Evolutionary conservation across 345 rosid species (phyloP), one percentile per base, ranked within the genome.

Genomic region (Noccaea caerulescens): DNA sequence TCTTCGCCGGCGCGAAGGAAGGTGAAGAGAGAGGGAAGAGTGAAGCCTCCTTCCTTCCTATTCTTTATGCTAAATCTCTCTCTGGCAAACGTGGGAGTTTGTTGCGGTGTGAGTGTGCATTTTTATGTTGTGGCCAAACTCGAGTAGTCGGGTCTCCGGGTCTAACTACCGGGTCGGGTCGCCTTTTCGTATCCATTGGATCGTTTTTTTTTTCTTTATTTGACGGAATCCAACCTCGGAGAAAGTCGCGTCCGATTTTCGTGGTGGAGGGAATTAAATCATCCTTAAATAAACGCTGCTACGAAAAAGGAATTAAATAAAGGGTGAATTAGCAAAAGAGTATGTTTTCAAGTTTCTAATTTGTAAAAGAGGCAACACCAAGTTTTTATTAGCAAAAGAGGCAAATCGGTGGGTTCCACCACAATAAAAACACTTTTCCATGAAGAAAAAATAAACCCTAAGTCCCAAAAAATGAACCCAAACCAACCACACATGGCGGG

Each of bases 1-100:
- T 47, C 66, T 66, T 73, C 76, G 71, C 71, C 71, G 52, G 64
- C 71, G 76, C 70, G 8, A 63, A 72, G 42, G 58, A 64, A 55
- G 51, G 6, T 44, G 8, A 25, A 32, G 53, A 63, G 41, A 49
- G 67, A 59, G 16, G 36, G 66, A 64, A 51, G 10, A 3, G 37
- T n/a, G 39, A 65, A 50, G 10, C n/a, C 27, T 53, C 20, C 37
- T 10, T 52, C 34, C 20, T 16, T 7, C 10, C 49, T 47, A 25
- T 61, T 61, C 30, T 34, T 14, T 44, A 25, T 32, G 23, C 57
- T 32, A 18, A 41, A 13, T 55, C 63, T 13, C 66, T 71, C 68
- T 50, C 45, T 42, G 2, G 23, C 47, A 20, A 56, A 55, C 76
- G 76, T 72, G 77, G 51, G 51, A 56, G 77, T 34, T 56, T 64